Conservation (phyloP, 345 rosid species). For the Sonneratia alba region DNA sequence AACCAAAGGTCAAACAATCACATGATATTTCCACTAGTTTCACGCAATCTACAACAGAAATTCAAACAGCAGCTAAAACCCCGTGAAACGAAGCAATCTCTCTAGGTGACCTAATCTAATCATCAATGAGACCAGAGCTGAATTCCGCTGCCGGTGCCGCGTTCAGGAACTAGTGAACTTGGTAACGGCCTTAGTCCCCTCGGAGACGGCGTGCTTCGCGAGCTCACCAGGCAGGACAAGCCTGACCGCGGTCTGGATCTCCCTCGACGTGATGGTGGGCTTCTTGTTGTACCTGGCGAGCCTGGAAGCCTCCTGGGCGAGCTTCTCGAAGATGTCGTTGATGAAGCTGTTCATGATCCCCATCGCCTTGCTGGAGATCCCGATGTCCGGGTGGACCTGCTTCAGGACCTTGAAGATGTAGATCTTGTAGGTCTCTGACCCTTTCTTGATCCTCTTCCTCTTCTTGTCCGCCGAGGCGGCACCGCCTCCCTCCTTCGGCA, state of each 20-base stretch:
- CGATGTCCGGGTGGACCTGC: slow-evolving; percentile 15
- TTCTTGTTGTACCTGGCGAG: neutral
- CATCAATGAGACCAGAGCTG: no score
- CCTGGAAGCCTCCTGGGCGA: neutral
- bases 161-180: slow-evolving; percentile 56
- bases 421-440: neutral
- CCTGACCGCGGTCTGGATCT: slow-evolving; percentile 67
- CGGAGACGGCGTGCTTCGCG: slow-evolving; percentile 77
- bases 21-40: no score
- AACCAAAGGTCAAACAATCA: no score
- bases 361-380: slow-evolving; percentile 43
- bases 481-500: slow-evolving; percentile 50
- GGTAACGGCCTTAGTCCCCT: slow-evolving; percentile 72
- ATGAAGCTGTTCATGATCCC: slow-evolving; percentile 69
- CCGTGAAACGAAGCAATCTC: no score
- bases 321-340: slow-evolving; percentile 13
- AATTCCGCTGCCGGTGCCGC: no score
- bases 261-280: slow-evolving; percentile 42
- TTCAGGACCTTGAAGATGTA: slow-evolving; percentile 5
- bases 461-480: slow-evolving; percentile 33
- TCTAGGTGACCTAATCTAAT: no score
- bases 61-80: no score
- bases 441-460: slow-evolving; percentile 55
- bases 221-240: slow-evolving; percentile 64
- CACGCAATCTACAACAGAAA: no score